Percentiles rank a stretch among this genome's conserved stretches.
These are phyloP conservation scores for Carex sylvatica DNA, from an alignment of 202 grass and related monocot species.

Conservation along the genomic window DNA sequence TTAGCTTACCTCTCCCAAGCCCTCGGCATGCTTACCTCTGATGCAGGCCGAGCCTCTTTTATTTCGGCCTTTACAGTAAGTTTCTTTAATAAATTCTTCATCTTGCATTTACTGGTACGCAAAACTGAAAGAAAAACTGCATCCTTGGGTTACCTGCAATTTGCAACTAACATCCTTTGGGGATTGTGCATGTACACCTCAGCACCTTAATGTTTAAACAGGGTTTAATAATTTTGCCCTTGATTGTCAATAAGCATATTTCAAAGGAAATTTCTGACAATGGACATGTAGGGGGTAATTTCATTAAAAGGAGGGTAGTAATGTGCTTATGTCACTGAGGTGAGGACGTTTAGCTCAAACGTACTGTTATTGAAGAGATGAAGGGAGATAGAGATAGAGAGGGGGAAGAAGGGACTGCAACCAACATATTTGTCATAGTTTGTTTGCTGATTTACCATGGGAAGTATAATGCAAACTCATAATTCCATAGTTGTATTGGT, in stretches of 20 bases:
- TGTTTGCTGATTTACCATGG: neutral
- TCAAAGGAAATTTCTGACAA: neutral
- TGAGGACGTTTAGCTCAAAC: neutral
- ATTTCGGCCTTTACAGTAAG: conserved; percentile 79
- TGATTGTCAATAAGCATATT: neutral
- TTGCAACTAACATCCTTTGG: neutral
- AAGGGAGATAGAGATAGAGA: neutral
- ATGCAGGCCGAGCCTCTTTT: conserved; percentile 84
- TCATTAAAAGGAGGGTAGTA: neutral
- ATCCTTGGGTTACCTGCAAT: neutral
- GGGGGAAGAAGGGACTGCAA: neutral
- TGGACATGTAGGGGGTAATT: neutral
- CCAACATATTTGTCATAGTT: neutral
- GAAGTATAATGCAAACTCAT: neutral
- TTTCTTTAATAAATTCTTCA: conserved; percentile 5
- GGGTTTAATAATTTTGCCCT: neutral
- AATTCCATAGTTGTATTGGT: neutral
- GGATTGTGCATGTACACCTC: neutral
- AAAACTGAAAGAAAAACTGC: neutral
- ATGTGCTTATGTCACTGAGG: neutral
- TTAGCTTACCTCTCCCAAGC: conserved; percentile 80
- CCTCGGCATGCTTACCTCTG: conserved; percentile 76
- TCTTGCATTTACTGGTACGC: neutral
- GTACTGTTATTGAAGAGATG: neutral
- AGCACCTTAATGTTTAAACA: neutral